Conservation (phyloP, 2,329 filamentous ascomycete species). For the Claviceps sp. region DNA sequence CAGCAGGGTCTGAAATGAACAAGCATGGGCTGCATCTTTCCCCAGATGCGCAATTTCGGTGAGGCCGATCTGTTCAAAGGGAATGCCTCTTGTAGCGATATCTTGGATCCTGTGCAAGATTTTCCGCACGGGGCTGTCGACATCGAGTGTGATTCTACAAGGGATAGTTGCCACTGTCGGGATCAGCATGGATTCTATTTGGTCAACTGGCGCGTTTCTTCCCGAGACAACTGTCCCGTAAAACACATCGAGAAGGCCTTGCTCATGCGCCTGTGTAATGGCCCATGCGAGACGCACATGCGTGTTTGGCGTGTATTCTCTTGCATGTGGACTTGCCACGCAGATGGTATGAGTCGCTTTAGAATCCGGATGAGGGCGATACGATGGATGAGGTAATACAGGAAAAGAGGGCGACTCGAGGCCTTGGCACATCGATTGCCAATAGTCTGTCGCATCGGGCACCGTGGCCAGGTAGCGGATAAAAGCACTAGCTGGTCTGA, state of each 20-base stretch:
- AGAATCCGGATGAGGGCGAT: background rate
- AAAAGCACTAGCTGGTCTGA: background rate
- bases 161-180: background rate
- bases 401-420: background rate
- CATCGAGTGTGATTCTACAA: background rate
- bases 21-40: background rate
- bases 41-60: background rate
- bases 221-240: background rate
- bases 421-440: background rate
- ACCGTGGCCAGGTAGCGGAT: background rate
- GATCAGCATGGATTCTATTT: background rate
- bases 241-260: background rate
- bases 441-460: background rate
- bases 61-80: background rate
- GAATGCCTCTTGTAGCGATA: background rate
- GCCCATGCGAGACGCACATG: background rate
- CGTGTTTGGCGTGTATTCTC: background rate
- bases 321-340: background rate
- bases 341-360: background rate
- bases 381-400: background rate
- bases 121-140: background rate
- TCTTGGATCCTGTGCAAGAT: background rate
- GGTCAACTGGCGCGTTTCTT: background rate
- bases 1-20: background rate
- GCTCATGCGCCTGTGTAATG: background rate